These are phyloP conservation scores for Sungouiozyma intestinalis DNA, from an alignment of 805 yeast species.

Conservation along the genomic window DNA sequence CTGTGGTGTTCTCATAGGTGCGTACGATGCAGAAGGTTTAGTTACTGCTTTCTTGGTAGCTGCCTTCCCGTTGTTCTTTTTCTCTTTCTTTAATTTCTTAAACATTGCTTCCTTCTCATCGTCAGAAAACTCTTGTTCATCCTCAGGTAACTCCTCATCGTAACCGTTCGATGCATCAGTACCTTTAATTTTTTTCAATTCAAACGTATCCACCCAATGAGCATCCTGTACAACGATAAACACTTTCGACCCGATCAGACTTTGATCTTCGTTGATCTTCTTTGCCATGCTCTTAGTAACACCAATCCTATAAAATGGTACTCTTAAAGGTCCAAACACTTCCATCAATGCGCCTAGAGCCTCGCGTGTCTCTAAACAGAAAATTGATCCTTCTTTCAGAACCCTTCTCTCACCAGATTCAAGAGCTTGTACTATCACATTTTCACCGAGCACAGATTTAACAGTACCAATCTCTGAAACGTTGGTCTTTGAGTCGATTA, in stretches of 20 bases:
- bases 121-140: slow-evolving; percentile 91
- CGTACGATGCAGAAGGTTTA: slow-evolving; percentile 2
- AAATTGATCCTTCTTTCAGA: slow-evolving; percentile 66
- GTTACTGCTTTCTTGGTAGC: slow-evolving; percentile 1
- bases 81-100: slow-evolving; percentile 53
- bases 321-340: slow-evolving; percentile 77
- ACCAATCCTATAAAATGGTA: slow-evolving; percentile 72
- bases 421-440: slow-evolving; percentile 60
- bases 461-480: slow-evolving; percentile 66
- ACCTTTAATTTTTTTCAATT: slow-evolving; percentile 63
- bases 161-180: slow-evolving; percentile 91
- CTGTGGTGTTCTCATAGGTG: slow-evolving; percentile 11
- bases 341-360: slow-evolving; percentile 74
- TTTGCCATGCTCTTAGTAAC: slow-evolving; percentile 27
- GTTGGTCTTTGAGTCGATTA: slow-evolving; percentile 47
- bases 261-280: slow-evolving; percentile 18
- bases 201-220: slow-evolving; percentile 65
- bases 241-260: slow-evolving; percentile 44
- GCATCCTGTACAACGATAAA: slow-evolving; percentile 76
- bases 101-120: slow-evolving; percentile 78
- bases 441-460: slow-evolving; percentile 57
- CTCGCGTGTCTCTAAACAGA: slow-evolving; percentile 64
- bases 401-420: slow-evolving; percentile 79
- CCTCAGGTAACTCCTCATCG: slow-evolving; percentile 89
- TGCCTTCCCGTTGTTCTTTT: slow-evolving; percentile 35